phyloP scores from a whole-genome alignment of 768 basidiomycete genomes.

The Tephrocybe sp. region DNA sequence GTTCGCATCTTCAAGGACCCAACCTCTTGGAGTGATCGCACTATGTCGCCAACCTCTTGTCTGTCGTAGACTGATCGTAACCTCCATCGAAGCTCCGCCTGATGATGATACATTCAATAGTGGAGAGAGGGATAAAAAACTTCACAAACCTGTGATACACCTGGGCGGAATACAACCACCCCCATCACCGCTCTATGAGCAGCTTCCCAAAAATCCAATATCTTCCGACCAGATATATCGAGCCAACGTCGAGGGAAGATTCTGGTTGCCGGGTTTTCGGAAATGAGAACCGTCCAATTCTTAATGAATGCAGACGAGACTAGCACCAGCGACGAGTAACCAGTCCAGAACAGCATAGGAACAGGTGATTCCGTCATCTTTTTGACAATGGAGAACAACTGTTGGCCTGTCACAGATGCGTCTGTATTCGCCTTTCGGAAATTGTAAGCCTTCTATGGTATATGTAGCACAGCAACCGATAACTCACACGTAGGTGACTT shows the following conservation, averaged over 20 bases:
- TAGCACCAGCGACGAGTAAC: conserved; percentile 53
- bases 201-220: conserved; percentile 69
- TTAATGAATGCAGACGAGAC: conserved; percentile 51
- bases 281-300: conserved; percentile 56
- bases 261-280: conserved; percentile 40
- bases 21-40: conserved; percentile 52
- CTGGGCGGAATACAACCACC: conserved; percentile 65
- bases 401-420: conserved; percentile 16
- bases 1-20: conserved; percentile 41
- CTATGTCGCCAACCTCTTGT: conserved; percentile 66
- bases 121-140: conserved; percentile 1
- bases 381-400: conserved; percentile 32
- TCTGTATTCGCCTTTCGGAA: conserved; percentile 15
- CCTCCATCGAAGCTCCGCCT: conserved; percentile 74
- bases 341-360: conserved; percentile 66
- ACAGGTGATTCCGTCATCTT: conserved; percentile 43
- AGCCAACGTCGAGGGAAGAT: conserved; percentile 75
- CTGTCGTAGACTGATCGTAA: conserved; percentile 71
- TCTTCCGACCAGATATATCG: conserved; percentile 60
- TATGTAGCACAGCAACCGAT: not conserved
- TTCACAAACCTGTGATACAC: conserved; percentile 59
- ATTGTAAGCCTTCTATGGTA: not conserved
- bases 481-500: conserved; percentile 34
- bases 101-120: conserved; percentile 9
- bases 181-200: conserved; percentile 68